Percentiles rank a stretch among this genome's conserved stretches.
Evolutionary conservation across 1,284 basidiomycete species (phyloP).

Genomic region (Sanghuangporus sanghuang): DNA sequence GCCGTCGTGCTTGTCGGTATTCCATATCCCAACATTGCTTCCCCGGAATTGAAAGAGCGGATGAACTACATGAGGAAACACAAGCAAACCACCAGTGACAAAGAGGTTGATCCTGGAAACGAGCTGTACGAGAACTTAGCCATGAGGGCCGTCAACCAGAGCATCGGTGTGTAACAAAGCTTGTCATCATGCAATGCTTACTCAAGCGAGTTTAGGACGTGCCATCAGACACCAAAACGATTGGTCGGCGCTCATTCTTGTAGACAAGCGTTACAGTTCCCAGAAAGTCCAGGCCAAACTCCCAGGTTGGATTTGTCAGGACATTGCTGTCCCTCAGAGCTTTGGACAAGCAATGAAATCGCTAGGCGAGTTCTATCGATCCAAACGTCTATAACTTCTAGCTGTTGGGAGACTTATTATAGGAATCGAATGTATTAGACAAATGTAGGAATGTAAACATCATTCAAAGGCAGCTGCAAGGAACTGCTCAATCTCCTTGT

Average conservation of each 20-base stretch:
- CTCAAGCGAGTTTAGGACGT: conserved; percentile 49
- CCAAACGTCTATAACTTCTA: conserved; percentile 27
- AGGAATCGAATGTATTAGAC: not conserved
- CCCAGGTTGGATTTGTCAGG: conserved; percentile 82
- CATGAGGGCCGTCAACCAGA: conserved; percentile 97
- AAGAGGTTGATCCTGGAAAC: conserved; percentile 56
- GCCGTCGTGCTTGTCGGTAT: conserved; percentile 89
- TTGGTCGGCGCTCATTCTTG: conserved; percentile 82
- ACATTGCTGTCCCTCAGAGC: conserved; percentile 53
- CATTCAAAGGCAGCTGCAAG: conserved; percentile 12
- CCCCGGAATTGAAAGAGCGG: conserved; percentile 85
- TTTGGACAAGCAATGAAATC: conserved; percentile 76
- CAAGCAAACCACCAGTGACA: conserved; percentile 26
- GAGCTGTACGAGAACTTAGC: conserved; percentile 92
- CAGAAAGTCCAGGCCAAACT: conserved; percentile 69
- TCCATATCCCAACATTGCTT: conserved; percentile 91
- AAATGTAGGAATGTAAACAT: not conserved
- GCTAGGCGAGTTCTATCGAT: conserved; percentile 64
- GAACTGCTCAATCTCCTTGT: conserved; percentile 16
- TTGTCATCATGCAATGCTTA: conserved; percentile 2
- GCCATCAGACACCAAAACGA: conserved; percentile 86
- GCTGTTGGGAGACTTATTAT: not conserved
- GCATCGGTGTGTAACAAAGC: conserved; percentile 67
- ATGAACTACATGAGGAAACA: conserved; percentile 75
- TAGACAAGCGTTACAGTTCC: conserved; percentile 76